Conservation (phyloP, 495 filamentous ascomycete genomes). For the Xylaria acuta region DNA sequence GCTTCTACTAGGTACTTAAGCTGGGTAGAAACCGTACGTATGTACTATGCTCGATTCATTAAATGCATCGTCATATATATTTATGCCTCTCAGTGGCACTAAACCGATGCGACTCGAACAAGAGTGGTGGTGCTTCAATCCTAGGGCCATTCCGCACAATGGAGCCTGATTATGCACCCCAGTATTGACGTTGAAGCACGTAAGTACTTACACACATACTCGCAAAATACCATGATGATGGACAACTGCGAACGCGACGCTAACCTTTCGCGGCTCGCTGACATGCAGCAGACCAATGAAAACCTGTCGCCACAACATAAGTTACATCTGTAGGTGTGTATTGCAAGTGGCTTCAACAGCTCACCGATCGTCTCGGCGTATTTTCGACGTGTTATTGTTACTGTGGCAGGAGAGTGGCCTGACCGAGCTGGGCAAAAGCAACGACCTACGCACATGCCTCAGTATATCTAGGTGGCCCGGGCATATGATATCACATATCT, state of each 20-base stretch:
- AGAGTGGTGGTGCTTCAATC: not conserved
- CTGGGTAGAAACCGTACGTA: not conserved
- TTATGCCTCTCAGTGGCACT: not conserved
- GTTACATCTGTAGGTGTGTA: not conserved
- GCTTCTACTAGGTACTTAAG: not conserved
- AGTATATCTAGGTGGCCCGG: not conserved
- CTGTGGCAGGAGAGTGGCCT: constrained; percentile 4
- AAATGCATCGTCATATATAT: not conserved
- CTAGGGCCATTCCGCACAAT: not conserved
- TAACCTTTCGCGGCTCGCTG: not conserved
- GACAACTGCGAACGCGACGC: constrained; percentile 11
- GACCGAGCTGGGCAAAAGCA: constrained; percentile 17
- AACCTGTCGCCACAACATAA: not conserved
- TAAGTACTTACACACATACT: not conserved
- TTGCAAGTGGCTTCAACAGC: constrained; percentile 1
- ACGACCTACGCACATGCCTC: not conserved
- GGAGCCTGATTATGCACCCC: constrained; percentile 18
- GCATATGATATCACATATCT: constrained; percentile 6
- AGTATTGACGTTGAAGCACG: constrained; percentile 7
- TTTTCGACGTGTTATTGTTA: not conserved
- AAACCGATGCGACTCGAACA: too few species aligned
- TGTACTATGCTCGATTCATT: not conserved
- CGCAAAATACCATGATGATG: constrained; percentile 17
- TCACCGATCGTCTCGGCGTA: constrained; percentile 3
- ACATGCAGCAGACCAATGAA: constrained; percentile 19